Conservation (phyloP, 202 grass and related monocot genomes). For the Elaeis oleifera region DNA sequence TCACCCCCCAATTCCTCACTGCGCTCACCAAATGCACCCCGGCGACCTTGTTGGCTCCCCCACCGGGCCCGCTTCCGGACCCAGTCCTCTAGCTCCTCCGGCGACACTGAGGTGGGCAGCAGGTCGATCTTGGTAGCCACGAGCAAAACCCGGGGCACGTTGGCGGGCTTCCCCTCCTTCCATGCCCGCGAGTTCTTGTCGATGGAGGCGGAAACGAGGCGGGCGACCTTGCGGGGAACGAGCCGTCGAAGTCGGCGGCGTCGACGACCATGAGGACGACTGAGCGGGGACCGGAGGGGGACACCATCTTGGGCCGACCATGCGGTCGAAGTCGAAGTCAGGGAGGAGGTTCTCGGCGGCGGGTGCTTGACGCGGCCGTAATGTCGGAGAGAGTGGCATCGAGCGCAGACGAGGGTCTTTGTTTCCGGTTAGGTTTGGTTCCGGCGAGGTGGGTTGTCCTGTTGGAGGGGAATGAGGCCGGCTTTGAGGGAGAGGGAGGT, state of each 20-base stretch:
- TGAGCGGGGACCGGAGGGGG: constrained; percentile 26
- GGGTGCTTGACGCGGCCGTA: constrained; percentile 68
- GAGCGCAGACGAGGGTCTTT: constrained; percentile 43
- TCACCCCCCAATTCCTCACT: constrained; percentile 55
- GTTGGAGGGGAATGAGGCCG: constrained; percentile 5
- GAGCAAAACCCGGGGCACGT: constrained; percentile 14
- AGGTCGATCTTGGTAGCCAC: constrained; percentile 72
- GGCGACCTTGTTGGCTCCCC: constrained; percentile 34
- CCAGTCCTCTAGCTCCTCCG: constrained; percentile 65
- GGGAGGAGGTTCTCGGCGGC: constrained; percentile 62
- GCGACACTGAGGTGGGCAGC: constrained; percentile 45
- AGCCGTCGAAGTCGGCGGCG: not conserved
- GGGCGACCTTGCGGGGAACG: constrained; percentile 49
- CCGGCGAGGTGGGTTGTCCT: not conserved
- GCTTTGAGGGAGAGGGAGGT: constrained; percentile 44
- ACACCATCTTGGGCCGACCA: constrained; percentile 51
- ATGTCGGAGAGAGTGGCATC: constrained; percentile 82
- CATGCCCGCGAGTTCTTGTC: constrained; percentile 36
- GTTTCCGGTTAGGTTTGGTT: not conserved
- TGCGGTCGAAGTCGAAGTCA: constrained; percentile 66
- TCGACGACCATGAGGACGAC: constrained; percentile 29
- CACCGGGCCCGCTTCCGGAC: constrained; percentile 44
- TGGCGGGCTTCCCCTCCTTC: constrained; percentile 42
- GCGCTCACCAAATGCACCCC: constrained; percentile 78
- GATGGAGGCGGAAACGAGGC: constrained; percentile 34